Evolutionary conservation across 2,329 filamentous ascomycete genomes (phyloP).

Genomic region (Aureobasidium sp.): DNA sequence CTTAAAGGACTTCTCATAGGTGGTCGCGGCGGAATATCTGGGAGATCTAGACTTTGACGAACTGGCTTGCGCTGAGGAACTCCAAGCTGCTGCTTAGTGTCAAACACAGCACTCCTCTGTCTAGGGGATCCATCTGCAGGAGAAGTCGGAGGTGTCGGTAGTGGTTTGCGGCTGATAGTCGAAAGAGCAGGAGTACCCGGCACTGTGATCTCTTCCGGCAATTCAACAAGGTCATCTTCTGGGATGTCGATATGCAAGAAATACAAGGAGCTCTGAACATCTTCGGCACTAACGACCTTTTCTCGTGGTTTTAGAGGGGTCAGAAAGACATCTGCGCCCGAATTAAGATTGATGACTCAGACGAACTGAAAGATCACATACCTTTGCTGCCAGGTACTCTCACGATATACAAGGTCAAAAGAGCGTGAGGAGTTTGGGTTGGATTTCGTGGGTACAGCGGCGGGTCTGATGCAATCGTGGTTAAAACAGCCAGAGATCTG

Average conservation of each 20-base stretch:
- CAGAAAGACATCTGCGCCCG: constrained; percentile 69
- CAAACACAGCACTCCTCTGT: not conserved
- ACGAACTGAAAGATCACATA: constrained; percentile 31
- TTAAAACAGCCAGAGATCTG: constrained; percentile 72
- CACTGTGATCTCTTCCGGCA: not conserved
- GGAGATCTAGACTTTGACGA: constrained; percentile 9
- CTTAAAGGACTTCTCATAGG: not conserved
- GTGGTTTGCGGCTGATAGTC: constrained; percentile 17
- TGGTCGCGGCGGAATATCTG: constrained; percentile 10
- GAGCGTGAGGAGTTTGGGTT: constrained; percentile 59
- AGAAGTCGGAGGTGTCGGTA: constrained; percentile 19
- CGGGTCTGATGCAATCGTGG: constrained; percentile 74
- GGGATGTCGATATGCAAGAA: constrained; percentile 68
- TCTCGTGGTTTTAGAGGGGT: constrained; percentile 82
- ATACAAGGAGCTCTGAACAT: constrained; percentile 82
- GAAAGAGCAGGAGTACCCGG: not conserved
- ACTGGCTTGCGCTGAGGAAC: constrained; percentile 12
- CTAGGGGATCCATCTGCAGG: not conserved
- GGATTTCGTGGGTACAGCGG: constrained; percentile 78
- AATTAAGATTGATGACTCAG: constrained; percentile 18
- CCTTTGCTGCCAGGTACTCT: constrained; percentile 86
- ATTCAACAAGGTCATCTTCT: constrained; percentile 7
- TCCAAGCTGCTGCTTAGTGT: constrained; percentile 4
- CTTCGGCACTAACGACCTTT: constrained; percentile 81
- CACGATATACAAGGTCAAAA: constrained; percentile 83